Evolutionary conservation across 495 filamentous ascomycete genomes (phyloP).

Genomic region (Pseudomonodictys pantanalensis): DNA sequence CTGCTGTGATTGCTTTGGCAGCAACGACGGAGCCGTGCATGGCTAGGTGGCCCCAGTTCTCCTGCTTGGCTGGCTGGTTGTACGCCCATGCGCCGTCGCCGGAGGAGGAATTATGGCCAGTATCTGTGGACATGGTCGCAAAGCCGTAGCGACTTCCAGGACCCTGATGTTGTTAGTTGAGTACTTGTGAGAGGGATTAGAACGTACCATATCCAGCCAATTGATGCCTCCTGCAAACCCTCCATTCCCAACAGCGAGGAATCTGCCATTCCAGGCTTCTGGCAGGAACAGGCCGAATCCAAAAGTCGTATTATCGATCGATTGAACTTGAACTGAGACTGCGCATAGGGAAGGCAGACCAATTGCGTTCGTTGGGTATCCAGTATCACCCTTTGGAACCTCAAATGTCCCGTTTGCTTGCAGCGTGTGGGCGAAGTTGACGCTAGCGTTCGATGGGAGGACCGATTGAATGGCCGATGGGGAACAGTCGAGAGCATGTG

Average conservation of each 20-base stretch:
- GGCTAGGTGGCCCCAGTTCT: slow-evolving; percentile 50
- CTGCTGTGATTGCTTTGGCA: slow-evolving; percentile 38
- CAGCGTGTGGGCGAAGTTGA: slow-evolving; percentile 40
- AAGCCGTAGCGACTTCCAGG: slow-evolving; percentile 47
- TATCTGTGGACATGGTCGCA: slow-evolving; percentile 55
- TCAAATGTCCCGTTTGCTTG: slow-evolving; percentile 50
- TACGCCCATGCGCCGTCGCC: slow-evolving; percentile 49
- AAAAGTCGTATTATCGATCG: slow-evolving; percentile 51
- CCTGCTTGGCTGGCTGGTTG: slow-evolving; percentile 37
- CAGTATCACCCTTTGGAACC: slow-evolving; percentile 47
- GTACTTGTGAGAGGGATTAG: neutral
- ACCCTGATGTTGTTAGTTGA: neutral
- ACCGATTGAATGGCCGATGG: slow-evolving; percentile 11
- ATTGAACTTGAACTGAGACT: slow-evolving; percentile 45
- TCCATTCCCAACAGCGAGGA: slow-evolving; percentile 51
- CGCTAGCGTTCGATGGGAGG: slow-evolving; percentile 9
- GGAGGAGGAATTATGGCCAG: slow-evolving; percentile 50
- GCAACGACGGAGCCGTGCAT: slow-evolving; percentile 49
- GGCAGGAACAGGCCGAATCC: slow-evolving; percentile 44
- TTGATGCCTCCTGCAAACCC: slow-evolving; percentile 55
- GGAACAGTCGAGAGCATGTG: slow-evolving; percentile 12
- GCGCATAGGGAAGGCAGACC: slow-evolving; percentile 54
- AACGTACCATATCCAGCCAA: slow-evolving; percentile 51
- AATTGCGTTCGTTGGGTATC: slow-evolving; percentile 51
- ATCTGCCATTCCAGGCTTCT: slow-evolving; percentile 49